Base-by-base conservation (phyloP, 805 yeast species). In the Isabelozyma gotoi region DNA sequence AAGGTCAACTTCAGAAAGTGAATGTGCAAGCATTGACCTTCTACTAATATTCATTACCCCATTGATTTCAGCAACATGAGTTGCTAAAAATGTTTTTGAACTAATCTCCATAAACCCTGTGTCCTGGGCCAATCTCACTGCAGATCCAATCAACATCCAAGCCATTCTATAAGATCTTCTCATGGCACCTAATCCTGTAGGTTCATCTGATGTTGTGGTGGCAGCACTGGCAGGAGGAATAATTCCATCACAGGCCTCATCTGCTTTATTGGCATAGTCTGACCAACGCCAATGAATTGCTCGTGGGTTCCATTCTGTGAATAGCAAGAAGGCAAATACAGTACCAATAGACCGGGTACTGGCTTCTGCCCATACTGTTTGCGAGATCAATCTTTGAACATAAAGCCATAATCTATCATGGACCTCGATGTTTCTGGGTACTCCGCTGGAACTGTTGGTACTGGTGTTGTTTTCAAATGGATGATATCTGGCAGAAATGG, bases 261-360 rank as follows among this genome's bases (percentile, higher is more conserved):
- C 83, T 0, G 78, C 73, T 39, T 68, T 63, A 53, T 85, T 84
- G 1, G 92, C 96, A 64, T 88, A 87, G 63, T 91, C 96, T 0
- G 82, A 67, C 87, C 92, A 81, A 50, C 89, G 68, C 84, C 90
- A 85, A 62, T 90, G 97, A 47, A 90, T 89, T 3, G 96, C 96
- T 42, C 96, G 71, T 3, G 97, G 97, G 53, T 90, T 89, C 98
- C 98, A 91, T 62, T 92, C 97, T 0, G 96, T 87, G 53, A 88
- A 84, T 14, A 91, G 68, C 39, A 91, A 64, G 57, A 91, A 88
- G 0, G 97, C 91, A 47, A 86, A 74, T 5, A 90, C 83, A 0
- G 97, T 88, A 1, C 96, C 97, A 3, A 90, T 78, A 0, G 94
- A 84, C 49, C 96, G 69, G 5, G 94, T 86, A 45, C 88, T 83